phyloP scores from a whole-genome alignment of 371 early-diverging fungal genomes.

The Conidiobolus incongruus region DNA sequence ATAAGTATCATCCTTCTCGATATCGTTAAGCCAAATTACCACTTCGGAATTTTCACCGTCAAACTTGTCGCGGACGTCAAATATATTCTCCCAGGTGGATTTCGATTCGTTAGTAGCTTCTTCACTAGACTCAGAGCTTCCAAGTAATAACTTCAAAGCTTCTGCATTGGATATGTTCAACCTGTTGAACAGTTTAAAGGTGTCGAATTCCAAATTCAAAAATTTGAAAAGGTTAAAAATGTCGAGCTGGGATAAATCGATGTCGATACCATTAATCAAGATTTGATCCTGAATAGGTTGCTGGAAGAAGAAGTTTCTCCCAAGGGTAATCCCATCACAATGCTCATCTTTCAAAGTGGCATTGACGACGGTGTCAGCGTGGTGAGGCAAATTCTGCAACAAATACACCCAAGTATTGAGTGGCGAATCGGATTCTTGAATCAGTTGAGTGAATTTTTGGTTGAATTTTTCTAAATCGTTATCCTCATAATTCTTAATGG shows the following conservation, averaged over 20 bases:
- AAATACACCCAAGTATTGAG: conserved; percentile 32
- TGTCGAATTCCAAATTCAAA: conserved; percentile 16
- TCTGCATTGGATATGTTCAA: conserved; percentile 28
- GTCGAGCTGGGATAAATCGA: conserved; percentile 28
- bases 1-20: conserved; percentile 64
- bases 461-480: neutral
- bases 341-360: conserved; percentile 8
- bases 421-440: conserved; percentile 28
- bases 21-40: conserved; percentile 72
- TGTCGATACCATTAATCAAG: conserved; percentile 39
- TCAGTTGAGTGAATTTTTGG: conserved; percentile 19
- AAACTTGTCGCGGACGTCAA: conserved; percentile 62
- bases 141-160: conserved; percentile 41
- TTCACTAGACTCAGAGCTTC: too few relatives aligned
- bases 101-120: too few relatives aligned
- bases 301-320: neutral
- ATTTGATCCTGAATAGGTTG: conserved; percentile 17
- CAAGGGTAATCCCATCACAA: neutral
- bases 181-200: conserved; percentile 17
- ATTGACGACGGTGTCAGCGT: conserved; percentile 40
- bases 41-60: conserved; percentile 13
- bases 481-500: too few relatives aligned
- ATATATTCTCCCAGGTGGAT: conserved; percentile 33
- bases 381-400: conserved; percentile 64
- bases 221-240: conserved; percentile 22